Conservation (phyloP, 1,284 basidiomycete species). For the Schizophyllum amplum region DNA sequence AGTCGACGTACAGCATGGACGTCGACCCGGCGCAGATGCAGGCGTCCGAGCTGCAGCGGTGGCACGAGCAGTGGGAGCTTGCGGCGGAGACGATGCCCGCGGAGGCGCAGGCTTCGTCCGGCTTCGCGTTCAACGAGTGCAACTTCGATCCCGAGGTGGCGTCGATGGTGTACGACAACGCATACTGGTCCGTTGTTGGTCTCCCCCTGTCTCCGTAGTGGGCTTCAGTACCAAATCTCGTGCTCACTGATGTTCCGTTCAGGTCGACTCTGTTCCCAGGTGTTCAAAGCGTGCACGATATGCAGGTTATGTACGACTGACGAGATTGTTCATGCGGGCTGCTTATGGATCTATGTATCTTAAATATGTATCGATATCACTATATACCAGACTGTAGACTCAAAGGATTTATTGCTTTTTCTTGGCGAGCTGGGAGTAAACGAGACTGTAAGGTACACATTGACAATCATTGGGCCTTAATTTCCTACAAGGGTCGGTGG, state of each 20-base stretch:
- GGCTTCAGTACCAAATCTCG: too few relatives aligned
- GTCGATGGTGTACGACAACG: background rate
- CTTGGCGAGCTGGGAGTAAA: too few relatives aligned
- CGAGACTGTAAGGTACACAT: too few relatives aligned
- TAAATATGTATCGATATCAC: too few relatives aligned
- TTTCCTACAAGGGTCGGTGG: slow-evolving; percentile 31
- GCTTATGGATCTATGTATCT: too few relatives aligned
- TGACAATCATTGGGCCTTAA: too few relatives aligned
- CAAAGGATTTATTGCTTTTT: too few relatives aligned
- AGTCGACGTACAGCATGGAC: background rate
- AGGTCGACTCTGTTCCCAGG: background rate
- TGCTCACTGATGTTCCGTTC: background rate
- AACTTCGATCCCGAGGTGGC: background rate
- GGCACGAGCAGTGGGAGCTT: background rate
- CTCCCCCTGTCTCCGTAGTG: too few relatives aligned
- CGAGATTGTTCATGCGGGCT: too few relatives aligned
- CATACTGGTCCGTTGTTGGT: background rate
- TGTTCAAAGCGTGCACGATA: background rate
- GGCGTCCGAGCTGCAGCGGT: background rate
- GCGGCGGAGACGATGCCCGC: background rate
- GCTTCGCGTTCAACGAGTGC: background rate
- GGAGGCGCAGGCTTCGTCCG: background rate
- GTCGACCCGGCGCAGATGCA: background rate
- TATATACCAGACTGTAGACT: too few relatives aligned
- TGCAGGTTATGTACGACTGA: background rate